Evolutionary conservation across 2,329 filamentous ascomycete genomes (phyloP).

Genomic region (Paecilomyces fulvus): DNA sequence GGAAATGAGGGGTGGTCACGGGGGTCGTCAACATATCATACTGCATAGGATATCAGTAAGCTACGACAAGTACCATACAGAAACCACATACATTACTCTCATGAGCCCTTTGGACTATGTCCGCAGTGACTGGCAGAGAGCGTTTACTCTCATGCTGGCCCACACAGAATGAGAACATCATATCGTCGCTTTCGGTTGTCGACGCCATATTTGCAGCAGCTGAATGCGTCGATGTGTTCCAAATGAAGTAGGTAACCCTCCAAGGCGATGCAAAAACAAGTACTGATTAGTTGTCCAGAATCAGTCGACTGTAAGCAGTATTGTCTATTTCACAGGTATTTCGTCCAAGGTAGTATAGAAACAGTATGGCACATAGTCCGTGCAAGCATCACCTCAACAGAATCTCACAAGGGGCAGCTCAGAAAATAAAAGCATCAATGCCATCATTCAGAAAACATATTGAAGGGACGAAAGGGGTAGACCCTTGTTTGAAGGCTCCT

Average conservation of each 20-base stretch:
- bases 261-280: not conserved
- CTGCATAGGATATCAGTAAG: constrained; percentile 26
- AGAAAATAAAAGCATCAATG: not conserved
- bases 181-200: constrained; percentile 24
- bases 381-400: not conserved
- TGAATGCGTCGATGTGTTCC: not conserved
- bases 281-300: not conserved
- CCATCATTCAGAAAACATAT: not conserved
- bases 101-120: constrained; percentile 47
- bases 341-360: not conserved
- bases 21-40: constrained; percentile 59
- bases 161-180: constrained; percentile 46
- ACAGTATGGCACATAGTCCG: not conserved
- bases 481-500: not conserved
- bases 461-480: not conserved
- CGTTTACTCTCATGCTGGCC: constrained; percentile 54
- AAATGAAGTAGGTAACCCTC: not conserved
- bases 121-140: constrained; percentile 38
- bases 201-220: constrained; percentile 21
- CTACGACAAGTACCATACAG: not conserved
- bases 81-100: constrained; percentile 42
- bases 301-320: not conserved
- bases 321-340: not conserved
- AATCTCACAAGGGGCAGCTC: not conserved
- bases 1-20: constrained; percentile 54